Conservation (phyloP, 805 yeast genomes). For the Naumovozyma dairenensis region DNA sequence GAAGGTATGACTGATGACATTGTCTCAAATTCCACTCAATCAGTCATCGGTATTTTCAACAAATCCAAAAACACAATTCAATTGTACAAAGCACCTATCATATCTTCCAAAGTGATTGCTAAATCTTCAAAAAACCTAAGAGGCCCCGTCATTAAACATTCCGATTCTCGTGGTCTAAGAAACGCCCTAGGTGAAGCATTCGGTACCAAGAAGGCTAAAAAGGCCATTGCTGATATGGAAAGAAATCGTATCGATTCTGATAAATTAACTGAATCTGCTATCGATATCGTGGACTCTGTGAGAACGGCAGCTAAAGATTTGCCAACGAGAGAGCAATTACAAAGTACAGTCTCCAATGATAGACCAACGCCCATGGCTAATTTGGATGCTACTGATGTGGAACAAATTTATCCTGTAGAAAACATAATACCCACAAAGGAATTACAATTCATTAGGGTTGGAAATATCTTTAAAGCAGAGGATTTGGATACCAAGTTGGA, state of each 20-base stretch:
- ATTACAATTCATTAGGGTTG: slow-evolving; percentile 53
- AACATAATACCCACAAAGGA: slow-evolving; percentile 63
- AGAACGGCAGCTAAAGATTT: slow-evolving; percentile 56
- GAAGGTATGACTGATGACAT: slow-evolving; percentile 43
- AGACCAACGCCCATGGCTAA: slow-evolving; percentile 79
- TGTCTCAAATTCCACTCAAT: slow-evolving; percentile 34
- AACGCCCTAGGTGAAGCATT: slow-evolving; percentile 88
- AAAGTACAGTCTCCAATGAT: slow-evolving; percentile 45
- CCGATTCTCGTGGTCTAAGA: slow-evolving; percentile 50
- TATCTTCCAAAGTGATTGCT: slow-evolving; percentile 55
- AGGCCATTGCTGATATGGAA: slow-evolving; percentile 71
- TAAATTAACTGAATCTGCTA: slow-evolving; percentile 60
- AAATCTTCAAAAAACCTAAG: slow-evolving; percentile 44
- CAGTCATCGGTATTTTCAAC: slow-evolving; percentile 72
- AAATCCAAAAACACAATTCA: slow-evolving; percentile 54
- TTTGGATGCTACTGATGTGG: slow-evolving; percentile 70
- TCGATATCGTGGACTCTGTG: slow-evolving; percentile 76
- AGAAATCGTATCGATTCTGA: slow-evolving; percentile 83
- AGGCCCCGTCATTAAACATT: slow-evolving; percentile 57
- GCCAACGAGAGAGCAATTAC: slow-evolving; percentile 62
- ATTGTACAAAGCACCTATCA: slow-evolving; percentile 52
- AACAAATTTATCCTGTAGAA: slow-evolving; percentile 68
- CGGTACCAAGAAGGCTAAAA: slow-evolving; percentile 94
- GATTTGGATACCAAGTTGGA: slow-evolving; percentile 42
- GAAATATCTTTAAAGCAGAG: slow-evolving; percentile 47